Conservation (phyloP, 345 rosid species). For the Kernera saxatilis region DNA sequence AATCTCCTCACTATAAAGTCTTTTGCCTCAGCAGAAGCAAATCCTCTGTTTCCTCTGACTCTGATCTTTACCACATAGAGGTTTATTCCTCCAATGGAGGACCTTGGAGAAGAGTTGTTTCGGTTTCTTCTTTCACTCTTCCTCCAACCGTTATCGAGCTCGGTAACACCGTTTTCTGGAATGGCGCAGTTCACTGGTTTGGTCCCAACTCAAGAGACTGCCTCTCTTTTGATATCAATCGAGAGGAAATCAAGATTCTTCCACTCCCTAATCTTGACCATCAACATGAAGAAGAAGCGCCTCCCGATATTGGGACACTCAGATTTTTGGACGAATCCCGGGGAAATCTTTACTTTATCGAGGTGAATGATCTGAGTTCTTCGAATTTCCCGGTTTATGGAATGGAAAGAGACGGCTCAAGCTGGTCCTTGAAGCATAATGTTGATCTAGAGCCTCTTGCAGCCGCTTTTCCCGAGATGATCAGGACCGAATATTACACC, state of each 20-base stretch:
- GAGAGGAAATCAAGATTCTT: constrained; percentile 26
- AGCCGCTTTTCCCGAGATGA: constrained; percentile 34
- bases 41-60: not conserved
- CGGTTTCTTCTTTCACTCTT: not conserved
- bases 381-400: constrained; percentile 28
- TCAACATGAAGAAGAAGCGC: not conserved
- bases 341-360: constrained; percentile 26
- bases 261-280: constrained; percentile 23
- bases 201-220: not conserved
- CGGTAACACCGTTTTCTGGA: constrained; percentile 18
- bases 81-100: constrained; percentile 38
- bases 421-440: constrained; percentile 37
- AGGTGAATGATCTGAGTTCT: constrained; percentile 17
- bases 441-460: constrained; percentile 32
- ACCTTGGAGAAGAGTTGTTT: constrained; percentile 31
- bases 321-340: constrained; percentile 26
- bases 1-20: constrained; percentile 40
- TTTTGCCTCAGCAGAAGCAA: constrained; percentile 15
- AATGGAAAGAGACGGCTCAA: constrained; percentile 30
- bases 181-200: constrained; percentile 35
- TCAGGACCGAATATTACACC: not conserved
- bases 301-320: not conserved
- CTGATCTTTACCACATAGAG: constrained; percentile 17
- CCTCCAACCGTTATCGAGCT: not conserved
- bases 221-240: constrained; percentile 25